phyloP scores from a whole-genome alignment of 2,329 filamentous ascomycete genomes.

The Trichoderma sp. region DNA sequence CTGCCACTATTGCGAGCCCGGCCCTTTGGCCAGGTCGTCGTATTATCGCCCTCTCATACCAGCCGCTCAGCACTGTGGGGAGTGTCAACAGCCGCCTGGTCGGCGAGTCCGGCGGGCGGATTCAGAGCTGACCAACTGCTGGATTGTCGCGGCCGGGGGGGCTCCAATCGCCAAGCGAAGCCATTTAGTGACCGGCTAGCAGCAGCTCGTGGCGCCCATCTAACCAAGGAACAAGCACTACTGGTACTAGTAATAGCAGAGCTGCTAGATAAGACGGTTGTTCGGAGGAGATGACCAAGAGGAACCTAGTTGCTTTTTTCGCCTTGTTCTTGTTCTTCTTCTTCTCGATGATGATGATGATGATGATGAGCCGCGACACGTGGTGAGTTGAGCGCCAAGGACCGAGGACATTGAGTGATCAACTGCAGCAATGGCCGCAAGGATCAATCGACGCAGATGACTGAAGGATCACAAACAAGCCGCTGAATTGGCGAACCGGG shows the following conservation, averaged over 20 bases:
- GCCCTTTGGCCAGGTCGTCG: not conserved
- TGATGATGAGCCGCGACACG: not conserved
- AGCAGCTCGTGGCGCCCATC: not conserved
- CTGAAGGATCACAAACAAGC: not conserved
- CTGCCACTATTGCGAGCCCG: not conserved
- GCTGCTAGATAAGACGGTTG: not conserved
- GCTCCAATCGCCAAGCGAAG: not conserved
- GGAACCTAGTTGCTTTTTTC: not conserved
- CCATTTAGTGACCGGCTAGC: not conserved
- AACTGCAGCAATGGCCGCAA: not conserved
- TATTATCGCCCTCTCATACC: not conserved
- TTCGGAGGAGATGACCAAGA: conserved; percentile 5
- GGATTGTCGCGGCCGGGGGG: not conserved
- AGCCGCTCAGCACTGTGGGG: not conserved
- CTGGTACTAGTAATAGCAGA: too few relatives aligned
- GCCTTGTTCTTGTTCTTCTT: too few relatives aligned
- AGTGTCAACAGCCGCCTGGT: not conserved
- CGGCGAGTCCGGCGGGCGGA: conserved; percentile 15
- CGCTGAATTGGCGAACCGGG: not conserved
- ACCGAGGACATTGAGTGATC: not conserved
- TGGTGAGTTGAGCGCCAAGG: not conserved
- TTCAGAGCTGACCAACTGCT: conserved; percentile 12
- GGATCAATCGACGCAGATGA: not conserved
- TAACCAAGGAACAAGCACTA: not conserved
- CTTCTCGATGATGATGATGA: too few relatives aligned